phyloP scores from a whole-genome alignment of 1,284 basidiomycete species.

The Termitomyces sp. region DNA sequence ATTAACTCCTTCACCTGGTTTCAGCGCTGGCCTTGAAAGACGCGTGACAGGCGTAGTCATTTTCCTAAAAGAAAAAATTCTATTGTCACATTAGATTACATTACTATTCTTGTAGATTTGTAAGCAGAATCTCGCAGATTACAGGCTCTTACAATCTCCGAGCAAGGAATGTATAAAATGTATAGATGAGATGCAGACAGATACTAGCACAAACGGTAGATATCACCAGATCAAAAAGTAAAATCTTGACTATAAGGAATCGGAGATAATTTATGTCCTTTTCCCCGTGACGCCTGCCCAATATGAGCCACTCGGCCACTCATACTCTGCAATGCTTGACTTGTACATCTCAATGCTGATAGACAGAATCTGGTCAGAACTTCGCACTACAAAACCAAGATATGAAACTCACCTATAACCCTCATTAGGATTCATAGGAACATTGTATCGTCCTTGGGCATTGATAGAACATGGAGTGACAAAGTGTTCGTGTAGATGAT shows the following conservation, averaged over 20 bases:
- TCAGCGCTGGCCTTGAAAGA: too few relatives aligned
- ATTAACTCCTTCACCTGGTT: too few relatives aligned
- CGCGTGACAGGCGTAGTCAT: too few relatives aligned
- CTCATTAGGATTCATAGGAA: slow-evolving; percentile 59
- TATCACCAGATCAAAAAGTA: neutral
- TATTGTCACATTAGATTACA: too few relatives aligned
- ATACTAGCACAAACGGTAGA: neutral
- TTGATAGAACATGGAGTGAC: slow-evolving; percentile 88
- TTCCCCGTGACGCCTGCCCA: slow-evolving; percentile 38
- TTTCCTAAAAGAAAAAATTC: too few relatives aligned
- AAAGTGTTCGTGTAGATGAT: slow-evolving; percentile 94
- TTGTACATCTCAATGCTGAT: slow-evolving; percentile 73
- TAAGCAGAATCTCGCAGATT: too few relatives aligned
- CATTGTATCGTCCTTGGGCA: slow-evolving; percentile 78
- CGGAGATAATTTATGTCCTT: neutral
- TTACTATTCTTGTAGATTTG: too few relatives aligned
- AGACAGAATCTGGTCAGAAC: neutral
- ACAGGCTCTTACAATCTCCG: neutral
- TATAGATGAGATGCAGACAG: neutral
- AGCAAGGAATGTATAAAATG: neutral
- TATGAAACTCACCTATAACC: slow-evolving; percentile 59
- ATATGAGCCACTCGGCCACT: slow-evolving; percentile 73
- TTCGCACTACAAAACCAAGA: neutral
- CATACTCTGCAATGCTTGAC: slow-evolving; percentile 66
- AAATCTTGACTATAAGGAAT: neutral